Evolutionary conservation across 2,329 filamentous ascomycete genomes (phyloP).

Genomic region (Epichloe glyceriae): DNA sequence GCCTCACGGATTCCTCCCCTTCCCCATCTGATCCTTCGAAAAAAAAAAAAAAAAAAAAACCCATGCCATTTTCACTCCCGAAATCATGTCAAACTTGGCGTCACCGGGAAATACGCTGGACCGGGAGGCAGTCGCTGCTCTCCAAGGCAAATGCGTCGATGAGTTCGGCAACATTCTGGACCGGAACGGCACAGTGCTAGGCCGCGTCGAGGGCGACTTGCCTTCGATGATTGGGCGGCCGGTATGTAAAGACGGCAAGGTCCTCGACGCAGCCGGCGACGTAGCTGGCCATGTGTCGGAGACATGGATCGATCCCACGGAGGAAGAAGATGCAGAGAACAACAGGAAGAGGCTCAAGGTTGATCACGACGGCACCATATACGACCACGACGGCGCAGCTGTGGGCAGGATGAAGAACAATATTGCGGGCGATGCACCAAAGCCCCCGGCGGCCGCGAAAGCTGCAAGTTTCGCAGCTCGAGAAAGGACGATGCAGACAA

Average conservation of each 20-base stretch:
- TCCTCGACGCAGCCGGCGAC: slow-evolving; percentile 67
- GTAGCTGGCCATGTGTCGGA: slow-evolving; percentile 63
- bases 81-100: slow-evolving; percentile 26
- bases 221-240: slow-evolving; percentile 40
- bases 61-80: neutral
- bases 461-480: neutral
- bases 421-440: neutral
- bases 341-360: slow-evolving; percentile 40
- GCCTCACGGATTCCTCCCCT: neutral
- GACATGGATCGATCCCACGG: slow-evolving; percentile 10
- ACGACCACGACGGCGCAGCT: slow-evolving; percentile 41
- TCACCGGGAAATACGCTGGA: slow-evolving; percentile 18
- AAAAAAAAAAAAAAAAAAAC: neutral
- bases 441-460: neutral
- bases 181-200: slow-evolving; percentile 35
- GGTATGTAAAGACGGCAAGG: slow-evolving; percentile 32
- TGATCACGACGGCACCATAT: slow-evolving; percentile 44
- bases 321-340: neutral
- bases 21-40: too few relatives aligned
- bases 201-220: slow-evolving; percentile 39
- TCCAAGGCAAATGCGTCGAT: slow-evolving; percentile 36
- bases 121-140: slow-evolving; percentile 21
- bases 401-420: slow-evolving; percentile 46
- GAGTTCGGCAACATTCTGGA: slow-evolving; percentile 42
- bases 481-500: neutral